phyloP scores from a whole-genome alignment of 371 early-diverging fungal species.

The Umbelopsis sp. region DNA sequence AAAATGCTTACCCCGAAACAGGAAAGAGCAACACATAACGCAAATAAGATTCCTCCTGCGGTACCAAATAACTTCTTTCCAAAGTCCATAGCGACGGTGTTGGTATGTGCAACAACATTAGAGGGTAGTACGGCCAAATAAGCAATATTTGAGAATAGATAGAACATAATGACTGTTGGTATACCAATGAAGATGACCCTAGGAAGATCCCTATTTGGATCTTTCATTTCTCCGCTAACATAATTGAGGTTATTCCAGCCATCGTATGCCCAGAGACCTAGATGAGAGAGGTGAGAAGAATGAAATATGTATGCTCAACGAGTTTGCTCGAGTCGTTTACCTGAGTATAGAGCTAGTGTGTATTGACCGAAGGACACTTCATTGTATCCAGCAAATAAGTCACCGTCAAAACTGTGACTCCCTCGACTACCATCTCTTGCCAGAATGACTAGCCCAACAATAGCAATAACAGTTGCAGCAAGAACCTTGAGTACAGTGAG shows the following conservation, averaged over 20 bases:
- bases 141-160: conserved; percentile 85
- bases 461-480: conserved; percentile 75
- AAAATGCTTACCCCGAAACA: conserved; percentile 65
- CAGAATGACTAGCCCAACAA: conserved; percentile 75
- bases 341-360: conserved; percentile 79
- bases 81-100: conserved; percentile 76
- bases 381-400: conserved; percentile 64
- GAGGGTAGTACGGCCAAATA: conserved; percentile 83
- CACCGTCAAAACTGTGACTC: conserved; percentile 62
- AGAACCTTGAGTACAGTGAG: conserved; percentile 83
- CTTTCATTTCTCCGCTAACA: conserved; percentile 88
- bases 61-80: conserved; percentile 76
- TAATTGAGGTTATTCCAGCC: conserved; percentile 90
- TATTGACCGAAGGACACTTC: conserved; percentile 67
- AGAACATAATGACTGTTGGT: conserved; percentile 76
- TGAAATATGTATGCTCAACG: neutral
- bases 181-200: conserved; percentile 67
- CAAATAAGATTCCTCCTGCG: conserved; percentile 71
- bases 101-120: conserved; percentile 67
- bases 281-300: conserved; percentile 9
- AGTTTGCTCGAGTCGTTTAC: conserved; percentile 25
- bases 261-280: conserved; percentile 91
- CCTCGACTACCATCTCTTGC: conserved; percentile 56
- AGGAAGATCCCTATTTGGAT: conserved; percentile 83
- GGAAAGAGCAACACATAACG: conserved; percentile 74